These are phyloP conservation scores for Leccinum truebloodii DNA, from an alignment of 768 basidiomycete species.

Conservation along the genomic window DNA sequence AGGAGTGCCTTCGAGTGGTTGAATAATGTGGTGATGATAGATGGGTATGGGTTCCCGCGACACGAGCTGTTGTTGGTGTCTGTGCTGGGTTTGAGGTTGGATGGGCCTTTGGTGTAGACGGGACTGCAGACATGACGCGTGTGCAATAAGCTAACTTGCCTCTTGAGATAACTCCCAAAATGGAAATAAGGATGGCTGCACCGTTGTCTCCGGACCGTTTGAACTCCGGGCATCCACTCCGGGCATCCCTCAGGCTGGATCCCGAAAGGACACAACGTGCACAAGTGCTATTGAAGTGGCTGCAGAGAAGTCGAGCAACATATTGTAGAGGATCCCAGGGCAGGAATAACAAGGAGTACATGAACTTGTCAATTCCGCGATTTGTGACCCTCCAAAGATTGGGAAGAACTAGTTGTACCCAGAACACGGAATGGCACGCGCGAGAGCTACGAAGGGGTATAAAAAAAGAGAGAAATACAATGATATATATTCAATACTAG, in stretches of 20 bases:
- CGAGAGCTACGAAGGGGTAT: neutral
- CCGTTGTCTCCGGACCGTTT: no score
- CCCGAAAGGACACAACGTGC: no score
- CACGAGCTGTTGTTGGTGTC: conserved; percentile 60
- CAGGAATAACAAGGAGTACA: neutral
- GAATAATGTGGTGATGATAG: conserved; percentile 82
- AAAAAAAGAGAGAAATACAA: no score
- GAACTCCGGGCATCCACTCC: no score
- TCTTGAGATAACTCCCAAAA: no score
- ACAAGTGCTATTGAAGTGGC: no score
- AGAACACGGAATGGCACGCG: no score
- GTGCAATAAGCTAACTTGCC: neutral
- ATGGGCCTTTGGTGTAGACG: conserved; percentile 36
- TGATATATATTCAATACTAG: no score
- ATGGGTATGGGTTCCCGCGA: conserved; percentile 47
- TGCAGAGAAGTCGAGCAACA: neutral
- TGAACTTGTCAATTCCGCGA: neutral
- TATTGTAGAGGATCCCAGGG: neutral
- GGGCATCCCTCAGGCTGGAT: no score
- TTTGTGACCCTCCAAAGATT: no score
- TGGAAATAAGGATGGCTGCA: no score
- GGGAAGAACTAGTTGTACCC: no score
- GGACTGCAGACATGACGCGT: conserved; percentile 34
- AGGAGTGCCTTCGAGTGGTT: conserved; percentile 84
- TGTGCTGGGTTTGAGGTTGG: conserved; percentile 32